phyloP scores from a whole-genome alignment of 371 early-diverging fungal species.

The Parasitella parasitica region DNA sequence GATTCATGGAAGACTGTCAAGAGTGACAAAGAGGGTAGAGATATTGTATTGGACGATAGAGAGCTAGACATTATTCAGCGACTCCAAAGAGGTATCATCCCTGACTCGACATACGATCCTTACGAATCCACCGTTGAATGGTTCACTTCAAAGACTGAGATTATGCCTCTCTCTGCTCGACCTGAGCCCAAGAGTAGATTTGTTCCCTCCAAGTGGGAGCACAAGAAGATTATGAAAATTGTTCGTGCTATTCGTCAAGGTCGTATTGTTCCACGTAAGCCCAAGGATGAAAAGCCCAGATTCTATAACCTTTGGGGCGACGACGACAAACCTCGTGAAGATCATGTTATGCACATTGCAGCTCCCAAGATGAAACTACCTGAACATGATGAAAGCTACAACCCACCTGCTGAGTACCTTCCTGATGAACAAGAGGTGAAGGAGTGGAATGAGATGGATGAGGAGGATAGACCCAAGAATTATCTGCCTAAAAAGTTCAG shows the following conservation, averaged over 20 bases:
- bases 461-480: constrained; percentile 77
- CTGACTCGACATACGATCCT: constrained; percentile 84
- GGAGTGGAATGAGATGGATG: constrained; percentile 77
- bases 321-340: constrained; percentile 60
- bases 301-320: constrained; percentile 89
- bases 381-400: constrained; percentile 92
- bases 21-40: constrained; percentile 78
- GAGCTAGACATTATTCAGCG: constrained; percentile 92
- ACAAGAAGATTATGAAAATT: constrained; percentile 90
- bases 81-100: constrained; percentile 77
- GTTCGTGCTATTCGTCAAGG: constrained; percentile 93
- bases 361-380: constrained; percentile 92
- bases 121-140: constrained; percentile 93
- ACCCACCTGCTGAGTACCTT: constrained; percentile 97
- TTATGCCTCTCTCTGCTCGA: constrained; percentile 77
- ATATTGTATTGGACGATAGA: constrained; percentile 79
- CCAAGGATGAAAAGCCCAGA: constrained; percentile 61
- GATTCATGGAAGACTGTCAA: constrained; percentile 86
- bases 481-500: constrained; percentile 84
- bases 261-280: constrained; percentile 70
- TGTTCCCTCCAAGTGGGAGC: constrained; percentile 93
- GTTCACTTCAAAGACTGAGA: constrained; percentile 83
- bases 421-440: constrained; percentile 77
- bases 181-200: constrained; percentile 96
- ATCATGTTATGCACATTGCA: constrained; percentile 79